Evolutionary conservation across 139 green algal genomes (phyloP), one percentile per base, ranked within the genome.

Genomic region (Volvox africanus): DNA sequence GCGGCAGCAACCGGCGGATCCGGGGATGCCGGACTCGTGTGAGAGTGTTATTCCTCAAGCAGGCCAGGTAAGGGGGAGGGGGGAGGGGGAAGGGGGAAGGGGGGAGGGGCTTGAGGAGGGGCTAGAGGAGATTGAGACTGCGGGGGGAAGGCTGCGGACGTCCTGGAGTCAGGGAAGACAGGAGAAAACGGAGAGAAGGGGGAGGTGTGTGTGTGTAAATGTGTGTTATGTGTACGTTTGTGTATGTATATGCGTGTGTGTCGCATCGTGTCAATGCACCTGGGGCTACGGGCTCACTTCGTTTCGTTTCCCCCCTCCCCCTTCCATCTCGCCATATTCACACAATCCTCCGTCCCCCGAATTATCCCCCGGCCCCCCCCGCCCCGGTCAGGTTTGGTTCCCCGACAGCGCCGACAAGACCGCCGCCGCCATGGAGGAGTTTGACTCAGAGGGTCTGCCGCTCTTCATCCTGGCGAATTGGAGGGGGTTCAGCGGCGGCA

Each of bases 391-490:
- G 95, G 98, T 99, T 62, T 99, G 98, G 98, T 99, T 99, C 95
- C 98, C 98, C 17, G 98, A 99, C 95, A 97, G 91, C 9, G 98
- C 98, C 11, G 91, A 96, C 81, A 99, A 99, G 95, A 99, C 98
- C 20, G 98, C 98, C 18, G 95, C 98, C 80, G 98, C 98, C n/a
- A 98, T 99, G 50, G 95, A 99, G 94, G 98, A 99, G 95, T 99
- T 99, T 89, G 95, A 97, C 78, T 93, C 95, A 14, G 98, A 99
- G 96, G 95, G 96, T 18, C 96, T 99, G 92, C 98, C 98, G 22
- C 95, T 99, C 55, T 97, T 99, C 90, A 96, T 99, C 55, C 95
- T 99, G 79, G 98, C 98, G 89, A 99, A 99, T 95, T 99, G 98
- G 98, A 91, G 98, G 19, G 98, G 98, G 84, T 99, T 99, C 96